Percentiles rank a stretch among this genome's conserved stretches.
Conservation (phyloP, 2,329 filamentous ascomycete species). For the Pleomassaria siparia region DNA sequence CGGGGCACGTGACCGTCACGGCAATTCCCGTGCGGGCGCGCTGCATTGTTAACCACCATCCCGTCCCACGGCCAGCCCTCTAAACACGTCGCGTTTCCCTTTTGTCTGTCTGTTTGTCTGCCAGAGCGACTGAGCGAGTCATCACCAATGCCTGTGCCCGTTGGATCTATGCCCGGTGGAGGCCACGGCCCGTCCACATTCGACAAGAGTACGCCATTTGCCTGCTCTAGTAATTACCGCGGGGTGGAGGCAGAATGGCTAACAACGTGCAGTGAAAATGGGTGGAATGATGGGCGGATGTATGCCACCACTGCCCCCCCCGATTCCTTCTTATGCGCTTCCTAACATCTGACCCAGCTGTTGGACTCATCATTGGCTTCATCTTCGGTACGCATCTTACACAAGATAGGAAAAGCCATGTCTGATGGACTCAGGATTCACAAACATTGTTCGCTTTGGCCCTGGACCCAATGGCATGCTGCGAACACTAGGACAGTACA, state of each 20-base stretch:
- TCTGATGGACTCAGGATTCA: conserved; percentile 63
- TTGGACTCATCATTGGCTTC: conserved; percentile 95
- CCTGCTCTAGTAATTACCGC: no score
- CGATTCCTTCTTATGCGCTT: conserved; percentile 19
- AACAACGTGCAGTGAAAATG: conserved; percentile 77
- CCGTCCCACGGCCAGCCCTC: conserved; percentile 8
- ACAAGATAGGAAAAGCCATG: neutral
- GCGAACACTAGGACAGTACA: conserved; percentile 93
- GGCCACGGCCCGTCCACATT: conserved; percentile 63
- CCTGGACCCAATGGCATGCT: conserved; percentile 92
- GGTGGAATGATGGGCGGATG: conserved; percentile 97
- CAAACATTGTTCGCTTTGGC: conserved; percentile 94
- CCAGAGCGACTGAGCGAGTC: conserved; percentile 5
- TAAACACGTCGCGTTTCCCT: conserved; percentile 18
- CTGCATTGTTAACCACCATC: conserved; percentile 3
- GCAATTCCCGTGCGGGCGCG: conserved; percentile 7
- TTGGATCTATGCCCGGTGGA: conserved; percentile 46
- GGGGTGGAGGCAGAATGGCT: conserved; percentile 23
- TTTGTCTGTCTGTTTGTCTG: conserved; percentile 14
- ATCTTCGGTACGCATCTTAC: conserved; percentile 72
- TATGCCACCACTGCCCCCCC: conserved; percentile 57
- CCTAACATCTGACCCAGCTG: conserved; percentile 59
- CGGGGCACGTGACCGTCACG: conserved; percentile 1
- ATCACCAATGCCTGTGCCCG: conserved; percentile 60
- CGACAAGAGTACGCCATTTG: conserved; percentile 64